Evolutionary conservation across 192 early-diverging fungal species (phyloP), one percentile per base, ranked within the genome.

Genomic region (Coemansia sp.): DNA sequence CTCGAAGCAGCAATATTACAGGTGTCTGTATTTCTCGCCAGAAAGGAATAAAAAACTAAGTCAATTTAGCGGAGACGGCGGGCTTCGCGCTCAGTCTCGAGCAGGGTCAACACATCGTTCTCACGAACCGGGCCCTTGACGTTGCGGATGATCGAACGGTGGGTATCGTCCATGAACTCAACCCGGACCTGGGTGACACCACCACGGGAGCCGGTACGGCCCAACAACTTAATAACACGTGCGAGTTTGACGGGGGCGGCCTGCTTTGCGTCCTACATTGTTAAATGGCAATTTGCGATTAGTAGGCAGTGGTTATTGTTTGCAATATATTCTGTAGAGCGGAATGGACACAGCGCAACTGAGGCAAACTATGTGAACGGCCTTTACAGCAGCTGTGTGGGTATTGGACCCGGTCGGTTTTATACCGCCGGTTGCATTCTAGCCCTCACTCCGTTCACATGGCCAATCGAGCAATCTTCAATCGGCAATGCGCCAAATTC

Each of bases 171-270:
- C 83, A 98, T 88, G 84, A 99, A 94, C 83, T 98, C 97, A 75
- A 99, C 97, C 68, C 96, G 92, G 81, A 99, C 97, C 83, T 92
- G 97, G 75, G 97, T 99, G 81, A 99, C 97, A 85, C 95, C 95
- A 89, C 97, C 97, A 74, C 97, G 95, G 82, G 97, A 99, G 77
- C 97, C 97, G 73, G 97, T 99, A 73, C 97, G 92, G 83, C 97
- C 97, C 76, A 99, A 90, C 67, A 99, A 91, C 87, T 98, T 96
- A 70, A 84, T 89, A 63, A 99, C 97, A 68, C 85, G 86, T 74
- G 93, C 97, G 81, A 93, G 90, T 88, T 98, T 99, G 64, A 91
- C 86, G 11, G 62, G 52, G 51, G 64, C 55, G 63, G 60, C 50
- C 70, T 68, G 66, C 59, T 70, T 58, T 49, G 64, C 66, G 63